These are phyloP conservation scores for Coniella vitis DNA, from an alignment of 2,329 filamentous ascomycete species.

Conservation along the genomic window DNA sequence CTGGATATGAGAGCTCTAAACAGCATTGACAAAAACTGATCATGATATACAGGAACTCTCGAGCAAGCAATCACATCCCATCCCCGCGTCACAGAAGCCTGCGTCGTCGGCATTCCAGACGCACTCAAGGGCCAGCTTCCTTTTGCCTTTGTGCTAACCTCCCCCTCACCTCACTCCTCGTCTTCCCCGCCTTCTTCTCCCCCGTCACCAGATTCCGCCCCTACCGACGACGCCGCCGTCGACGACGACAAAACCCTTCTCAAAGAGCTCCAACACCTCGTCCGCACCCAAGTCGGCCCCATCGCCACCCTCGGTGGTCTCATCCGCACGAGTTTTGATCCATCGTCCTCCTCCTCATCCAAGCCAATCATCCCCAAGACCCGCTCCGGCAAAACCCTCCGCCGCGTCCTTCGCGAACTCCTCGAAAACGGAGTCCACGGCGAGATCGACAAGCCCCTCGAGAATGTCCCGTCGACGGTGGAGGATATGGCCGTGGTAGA, in stretches of 20 bases:
- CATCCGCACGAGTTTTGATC: conserved; percentile 59
- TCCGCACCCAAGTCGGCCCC: conserved; percentile 76
- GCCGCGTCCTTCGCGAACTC: conserved; percentile 74
- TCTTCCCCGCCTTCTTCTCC: too few relatives aligned
- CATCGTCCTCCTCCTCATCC: conserved; percentile 40
- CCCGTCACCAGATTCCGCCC: too few relatives aligned
- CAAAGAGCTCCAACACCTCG: conserved; percentile 62
- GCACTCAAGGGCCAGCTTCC: conserved; percentile 82
- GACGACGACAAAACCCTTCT: conserved; percentile 36
- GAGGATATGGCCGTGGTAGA: conserved; percentile 73
- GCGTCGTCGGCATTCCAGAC: conserved; percentile 81
- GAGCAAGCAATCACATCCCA: conserved; percentile 87
- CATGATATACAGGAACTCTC: conserved; percentile 57
- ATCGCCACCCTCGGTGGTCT: conserved; percentile 84
- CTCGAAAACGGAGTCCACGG: conserved; percentile 74
- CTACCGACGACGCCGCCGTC: conserved; percentile 45
- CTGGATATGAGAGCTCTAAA: not conserved
- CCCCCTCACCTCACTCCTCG: conserved; percentile 34
- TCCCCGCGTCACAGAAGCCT: conserved; percentile 71
- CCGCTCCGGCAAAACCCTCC: conserved; percentile 81
- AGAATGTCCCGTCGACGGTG: conserved; percentile 75
- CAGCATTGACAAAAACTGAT: conserved; percentile 1
- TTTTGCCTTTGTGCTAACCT: conserved; percentile 66
- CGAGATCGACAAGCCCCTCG: conserved; percentile 58
- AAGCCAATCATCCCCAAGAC: conserved; percentile 88